Conservation (phyloP, 2,329 filamentous ascomycete species). For the Apiospora saccharicola region DNA sequence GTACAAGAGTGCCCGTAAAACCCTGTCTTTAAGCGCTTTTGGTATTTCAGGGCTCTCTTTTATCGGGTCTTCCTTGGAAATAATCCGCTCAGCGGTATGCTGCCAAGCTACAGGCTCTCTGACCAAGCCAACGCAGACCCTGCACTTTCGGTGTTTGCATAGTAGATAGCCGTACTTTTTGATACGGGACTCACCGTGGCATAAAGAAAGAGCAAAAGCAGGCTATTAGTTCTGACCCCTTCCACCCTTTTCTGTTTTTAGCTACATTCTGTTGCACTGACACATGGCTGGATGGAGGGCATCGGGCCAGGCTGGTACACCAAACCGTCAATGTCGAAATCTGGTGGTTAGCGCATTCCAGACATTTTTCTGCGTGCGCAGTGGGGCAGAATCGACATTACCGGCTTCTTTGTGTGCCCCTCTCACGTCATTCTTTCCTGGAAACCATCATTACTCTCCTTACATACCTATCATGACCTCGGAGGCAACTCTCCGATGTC, state of each 20-base stretch:
- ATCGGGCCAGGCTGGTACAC: background rate
- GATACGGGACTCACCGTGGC: background rate
- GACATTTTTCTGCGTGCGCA: background rate
- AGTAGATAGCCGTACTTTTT: background rate
- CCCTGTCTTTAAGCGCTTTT: background rate
- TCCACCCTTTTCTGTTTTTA: background rate
- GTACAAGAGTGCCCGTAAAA: background rate
- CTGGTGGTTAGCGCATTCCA: background rate
- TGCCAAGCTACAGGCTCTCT: background rate
- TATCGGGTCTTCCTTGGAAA: background rate
- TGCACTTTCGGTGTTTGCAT: background rate
- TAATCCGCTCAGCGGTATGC: background rate
- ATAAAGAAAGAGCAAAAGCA: background rate
- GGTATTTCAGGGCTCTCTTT: background rate
- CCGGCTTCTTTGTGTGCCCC: background rate
- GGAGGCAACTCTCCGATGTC: background rate
- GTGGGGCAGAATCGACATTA: conserved; percentile 1
- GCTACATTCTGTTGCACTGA: background rate
- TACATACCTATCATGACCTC: background rate
- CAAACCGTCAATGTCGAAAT: background rate
- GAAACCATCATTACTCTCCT: background rate
- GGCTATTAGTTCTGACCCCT: background rate
- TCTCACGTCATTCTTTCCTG: background rate
- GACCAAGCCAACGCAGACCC: background rate
- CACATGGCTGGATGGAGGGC: background rate